Conservation (phyloP, 1,139 yeast species). For the Yamadazyma aaseri region DNA sequence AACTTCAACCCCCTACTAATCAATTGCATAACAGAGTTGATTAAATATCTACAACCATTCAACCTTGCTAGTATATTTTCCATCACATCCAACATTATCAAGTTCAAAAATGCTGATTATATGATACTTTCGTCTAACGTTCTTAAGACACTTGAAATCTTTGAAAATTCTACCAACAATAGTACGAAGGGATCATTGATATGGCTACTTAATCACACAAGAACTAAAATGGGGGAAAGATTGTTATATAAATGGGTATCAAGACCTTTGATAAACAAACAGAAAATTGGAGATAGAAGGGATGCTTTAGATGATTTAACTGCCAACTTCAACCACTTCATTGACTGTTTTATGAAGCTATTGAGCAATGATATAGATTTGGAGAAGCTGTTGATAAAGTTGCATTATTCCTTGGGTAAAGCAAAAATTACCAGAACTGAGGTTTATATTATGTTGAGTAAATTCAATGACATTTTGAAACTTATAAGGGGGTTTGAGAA, state of each 20-base stretch:
- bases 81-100: slow-evolving; percentile 43
- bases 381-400: slow-evolving; percentile 62
- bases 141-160: slow-evolving; percentile 69
- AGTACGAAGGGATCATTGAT: slow-evolving; percentile 65
- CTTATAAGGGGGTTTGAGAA: slow-evolving; percentile 26
- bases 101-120: slow-evolving; percentile 49
- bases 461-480: slow-evolving; percentile 40
- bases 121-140: slow-evolving; percentile 75
- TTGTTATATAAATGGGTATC: slow-evolving; percentile 69
- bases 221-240: slow-evolving; percentile 74
- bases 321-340: slow-evolving; percentile 40
- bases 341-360: slow-evolving; percentile 51
- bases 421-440: slow-evolving; percentile 62
- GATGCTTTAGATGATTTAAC: slow-evolving; percentile 64
- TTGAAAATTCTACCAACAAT: slow-evolving; percentile 58
- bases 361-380: slow-evolving; percentile 52
- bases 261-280: slow-evolving; percentile 59
- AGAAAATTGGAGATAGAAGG: slow-evolving; percentile 55
- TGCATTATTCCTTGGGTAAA: slow-evolving; percentile 53
- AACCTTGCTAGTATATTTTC: slow-evolving; percentile 57
- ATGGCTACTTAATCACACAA: slow-evolving; percentile 79
- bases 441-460: slow-evolving; percentile 56
- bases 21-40: slow-evolving; percentile 47
- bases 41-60: slow-evolving; percentile 61
- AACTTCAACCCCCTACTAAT: slow-evolving; percentile 28